phyloP scores from a whole-genome alignment of 192 early-diverging fungal genomes.

The Mortierella claussenii region DNA sequence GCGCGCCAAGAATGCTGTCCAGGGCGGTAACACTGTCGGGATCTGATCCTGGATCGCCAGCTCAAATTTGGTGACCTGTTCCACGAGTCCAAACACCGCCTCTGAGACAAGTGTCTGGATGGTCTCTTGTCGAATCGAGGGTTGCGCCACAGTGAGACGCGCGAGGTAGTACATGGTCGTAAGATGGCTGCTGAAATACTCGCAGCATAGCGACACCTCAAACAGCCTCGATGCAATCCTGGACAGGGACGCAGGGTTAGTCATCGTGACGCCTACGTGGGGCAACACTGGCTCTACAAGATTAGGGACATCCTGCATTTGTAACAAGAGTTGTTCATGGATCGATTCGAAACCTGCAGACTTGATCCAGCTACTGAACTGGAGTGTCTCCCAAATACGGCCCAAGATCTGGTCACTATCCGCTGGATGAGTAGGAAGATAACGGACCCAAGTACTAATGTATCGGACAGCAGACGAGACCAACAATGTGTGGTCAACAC shows the following conservation, averaged over 20 bases:
- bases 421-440: slow-evolving; percentile 49
- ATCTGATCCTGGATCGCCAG: slow-evolving; percentile 42
- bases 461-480: slow-evolving; percentile 34
- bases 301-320: slow-evolving; percentile 10
- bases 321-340: slow-evolving; percentile 1
- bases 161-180: slow-evolving; percentile 42
- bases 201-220: slow-evolving; percentile 35
- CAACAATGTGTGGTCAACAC: slow-evolving; percentile 18
- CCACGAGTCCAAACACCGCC: slow-evolving; percentile 37
- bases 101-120: slow-evolving; percentile 25
- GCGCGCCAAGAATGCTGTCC: slow-evolving; percentile 42
- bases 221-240: slow-evolving; percentile 12
- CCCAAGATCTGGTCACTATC: slow-evolving; percentile 32
- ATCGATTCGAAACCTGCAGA: slow-evolving; percentile 15
- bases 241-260: slow-evolving; percentile 23
- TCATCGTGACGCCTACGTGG: slow-evolving; percentile 40
- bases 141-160: slow-evolving; percentile 20
- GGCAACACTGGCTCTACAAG: slow-evolving; percentile 13
- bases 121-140: slow-evolving; percentile 15
- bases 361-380: slow-evolving; percentile 15
- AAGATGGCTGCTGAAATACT: slow-evolving; percentile 41
- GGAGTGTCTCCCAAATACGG: slow-evolving; percentile 33
- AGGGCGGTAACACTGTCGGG: slow-evolving; percentile 23
- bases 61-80: slow-evolving; percentile 47
- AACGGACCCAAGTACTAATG: slow-evolving; percentile 52